Evolutionary conservation across 1,284 basidiomycete species (phyloP).

Genomic region (Trichosporon sp.): DNA sequence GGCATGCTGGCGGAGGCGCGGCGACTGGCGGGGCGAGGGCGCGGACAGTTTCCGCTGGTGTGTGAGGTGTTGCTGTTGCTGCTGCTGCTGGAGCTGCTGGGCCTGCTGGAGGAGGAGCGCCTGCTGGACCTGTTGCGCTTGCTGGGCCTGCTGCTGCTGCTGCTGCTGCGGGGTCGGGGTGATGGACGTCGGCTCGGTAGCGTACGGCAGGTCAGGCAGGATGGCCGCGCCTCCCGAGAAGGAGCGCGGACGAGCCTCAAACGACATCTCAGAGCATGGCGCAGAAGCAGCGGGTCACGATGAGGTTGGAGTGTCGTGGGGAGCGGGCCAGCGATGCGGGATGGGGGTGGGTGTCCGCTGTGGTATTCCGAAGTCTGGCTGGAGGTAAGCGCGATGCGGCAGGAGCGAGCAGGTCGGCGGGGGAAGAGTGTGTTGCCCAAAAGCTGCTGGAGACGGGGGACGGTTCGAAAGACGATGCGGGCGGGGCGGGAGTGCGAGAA

Average conservation of each 20-base stretch:
- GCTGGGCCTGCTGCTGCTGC: neutral
- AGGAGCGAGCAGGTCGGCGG: neutral
- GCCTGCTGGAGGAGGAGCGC: neutral
- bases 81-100: neutral
- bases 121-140: neutral
- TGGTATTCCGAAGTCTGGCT: neutral
- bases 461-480: neutral
- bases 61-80: neutral
- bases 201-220: constrained; percentile 5
- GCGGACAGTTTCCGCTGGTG: neutral
- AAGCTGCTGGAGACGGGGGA: neutral
- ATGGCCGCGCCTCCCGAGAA: constrained; percentile 3
- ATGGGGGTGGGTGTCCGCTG: neutral
- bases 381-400: neutral
- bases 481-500: neutral
- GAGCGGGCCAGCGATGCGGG: neutral
- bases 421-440: neutral
- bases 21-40: neutral
- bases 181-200: neutral
- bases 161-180: neutral
- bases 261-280: constrained; percentile 6
- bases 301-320: neutral
- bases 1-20: neutral
- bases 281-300: neutral
- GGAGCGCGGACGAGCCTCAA: neutral